Base-by-base conservation (phyloP, 2,329 filamentous ascomycete genomes). In the Pseudogymnoascus sp. region DNA sequence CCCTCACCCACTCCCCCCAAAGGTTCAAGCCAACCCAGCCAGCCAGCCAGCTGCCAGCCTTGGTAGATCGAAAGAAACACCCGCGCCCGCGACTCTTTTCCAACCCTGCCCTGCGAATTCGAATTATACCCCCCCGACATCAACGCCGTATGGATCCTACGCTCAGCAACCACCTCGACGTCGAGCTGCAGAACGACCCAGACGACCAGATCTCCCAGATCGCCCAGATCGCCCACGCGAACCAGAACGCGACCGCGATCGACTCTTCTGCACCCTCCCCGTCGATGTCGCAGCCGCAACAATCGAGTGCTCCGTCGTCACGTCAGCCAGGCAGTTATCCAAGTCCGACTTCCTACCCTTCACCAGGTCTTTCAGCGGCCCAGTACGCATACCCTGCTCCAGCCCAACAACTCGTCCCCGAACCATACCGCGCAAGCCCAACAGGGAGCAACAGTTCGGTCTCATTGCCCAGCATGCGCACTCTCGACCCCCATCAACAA, bases 381-480 rank as follows among this genome's bases (percentile, higher is more conserved):
- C 76, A 79, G 58, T 81, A 81, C 73, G 66, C 69, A 61, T 81
- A 81, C 64, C 78, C 79, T 62, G 74, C 76, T 60, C 72, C 70
- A 27, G 69, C 69, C 61, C 69, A 69, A 58, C 68, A 71, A 64
- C 65, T 65, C 64, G 62, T 68, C 64, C 70, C 69, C 65, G 77
- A 80, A 65, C 78, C 80, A 67, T 75, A 78, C 67, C 77, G 73
- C 63, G 61, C 60, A 35, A 70, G 71, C 65, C 66, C 81, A 69
- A 69, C 80, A 70, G 63, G 78, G 73, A 70, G 75, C 70, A 72
- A 74, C 75, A 67, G 76, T 41, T 76, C 79, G 6, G 69, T 81
- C 63, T 79, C 78, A 64, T 75, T 82, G 48, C 80, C 80, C 58
- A 79, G 78, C 51, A 80, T 82, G 72, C 79, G 79, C 67, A 71